Evolutionary conservation across 2,329 filamentous ascomycete genomes (phyloP), one percentile per base, ranked within the genome.

Genomic region (Amauroascus niger): DNA sequence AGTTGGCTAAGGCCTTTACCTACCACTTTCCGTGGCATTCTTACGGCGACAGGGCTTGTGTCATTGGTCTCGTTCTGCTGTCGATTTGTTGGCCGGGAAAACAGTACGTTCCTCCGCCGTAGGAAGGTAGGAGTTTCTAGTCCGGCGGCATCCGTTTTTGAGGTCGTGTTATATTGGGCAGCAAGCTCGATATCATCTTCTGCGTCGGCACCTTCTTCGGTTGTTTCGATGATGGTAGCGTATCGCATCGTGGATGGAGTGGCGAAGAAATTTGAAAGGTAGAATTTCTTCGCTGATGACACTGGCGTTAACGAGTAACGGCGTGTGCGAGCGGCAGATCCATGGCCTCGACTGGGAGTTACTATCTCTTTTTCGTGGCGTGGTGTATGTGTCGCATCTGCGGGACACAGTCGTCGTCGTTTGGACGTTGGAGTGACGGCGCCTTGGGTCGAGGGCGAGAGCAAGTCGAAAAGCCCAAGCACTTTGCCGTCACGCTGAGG

Each of bases 401-500:
- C n/a, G 11, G 13, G 20, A 2, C 5, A n/a, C 11, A 16, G 18
- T 6, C 5, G 14, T 44, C 41, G 52, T 24, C 32, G 44, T 48
- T 32, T 52, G 13, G 54, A 46, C 22, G 64, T 46, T 20, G 64
- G 62, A 7, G 64, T 64, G 9, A 54, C 57, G 14, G 57, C 52
- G 28, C 65, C 70, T 2, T 65, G 63, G 1, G 68, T 69, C 0
- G 71, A 71, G 18, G 68, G 66, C 3, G 72, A 72, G 3, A 76
- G 64, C 41, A 75, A 63, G 54, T 76, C 74, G 49, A 76, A 76
- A 1, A 76, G 63, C 0, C 74, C 74, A 1, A 76, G 59, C 0
- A 73, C 67, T 43, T 69, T 74, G 8, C 74, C 74, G 61, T 76
- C 72, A 35, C 74, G 69, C 55, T 76, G 72, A 1, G 74, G 74